phyloP scores from a whole-genome alignment of 1,284 basidiomycete species.

The Cutaneotrichosporon cutaneum region DNA sequence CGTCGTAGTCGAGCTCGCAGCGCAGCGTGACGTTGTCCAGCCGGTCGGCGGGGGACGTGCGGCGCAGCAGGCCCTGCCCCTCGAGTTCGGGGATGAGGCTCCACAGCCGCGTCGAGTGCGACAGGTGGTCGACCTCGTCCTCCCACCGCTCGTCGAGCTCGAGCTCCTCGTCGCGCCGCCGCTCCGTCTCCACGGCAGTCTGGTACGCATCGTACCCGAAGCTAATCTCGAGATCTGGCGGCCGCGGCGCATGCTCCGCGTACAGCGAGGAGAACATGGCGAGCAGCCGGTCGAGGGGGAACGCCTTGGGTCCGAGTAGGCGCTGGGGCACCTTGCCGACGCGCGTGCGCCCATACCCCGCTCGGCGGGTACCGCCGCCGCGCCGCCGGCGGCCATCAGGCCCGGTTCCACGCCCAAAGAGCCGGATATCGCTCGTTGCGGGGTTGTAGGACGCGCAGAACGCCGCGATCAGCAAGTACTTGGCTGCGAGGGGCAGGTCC shows the following conservation, averaged over 20 bases:
- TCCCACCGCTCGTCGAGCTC: slow-evolving; percentile 56
- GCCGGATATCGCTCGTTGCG: slow-evolving; percentile 70
- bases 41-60: slow-evolving; percentile 59
- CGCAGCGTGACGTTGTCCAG: slow-evolving; percentile 70
- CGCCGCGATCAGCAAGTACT: slow-evolving; percentile 75
- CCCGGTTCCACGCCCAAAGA: slow-evolving; percentile 68
- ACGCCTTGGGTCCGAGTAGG: slow-evolving; percentile 74
- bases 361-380: slow-evolving; percentile 54
- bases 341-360: slow-evolving; percentile 45
- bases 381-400: slow-evolving; percentile 66
- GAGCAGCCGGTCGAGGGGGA: slow-evolving; percentile 76
- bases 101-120: slow-evolving; percentile 46
- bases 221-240: slow-evolving; percentile 40
- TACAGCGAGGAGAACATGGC: slow-evolving; percentile 79
- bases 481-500: slow-evolving; percentile 62
- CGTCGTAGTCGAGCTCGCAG: slow-evolving; percentile 69
- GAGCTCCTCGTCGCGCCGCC: slow-evolving; percentile 67
- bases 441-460: slow-evolving; percentile 88
- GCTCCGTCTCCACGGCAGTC: slow-evolving; percentile 46
- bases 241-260: slow-evolving; percentile 68
- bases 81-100: slow-evolving; percentile 69
- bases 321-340: slow-evolving; percentile 62
- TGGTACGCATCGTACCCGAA: slow-evolving; percentile 34
- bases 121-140: slow-evolving; percentile 43
- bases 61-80: slow-evolving; percentile 65